Evolutionary conservation across 1,284 basidiomycete genomes (phyloP).

Genomic region (Moesziomyces parantarcticus): DNA sequence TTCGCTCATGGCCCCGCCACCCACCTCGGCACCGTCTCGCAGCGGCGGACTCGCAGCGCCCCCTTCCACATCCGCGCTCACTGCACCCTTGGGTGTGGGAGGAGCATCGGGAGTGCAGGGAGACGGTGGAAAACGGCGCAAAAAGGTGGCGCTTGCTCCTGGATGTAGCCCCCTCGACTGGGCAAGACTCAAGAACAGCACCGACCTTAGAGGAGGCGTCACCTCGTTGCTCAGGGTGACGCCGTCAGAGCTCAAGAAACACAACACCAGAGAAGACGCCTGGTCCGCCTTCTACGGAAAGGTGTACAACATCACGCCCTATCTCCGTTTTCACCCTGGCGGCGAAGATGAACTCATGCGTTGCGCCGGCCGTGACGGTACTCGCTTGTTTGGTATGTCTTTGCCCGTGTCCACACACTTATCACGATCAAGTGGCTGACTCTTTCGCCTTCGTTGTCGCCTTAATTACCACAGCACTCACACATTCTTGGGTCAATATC

Average conservation of each 20-base stretch:
- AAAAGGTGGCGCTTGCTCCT: slow-evolving; percentile 87
- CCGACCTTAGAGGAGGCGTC: slow-evolving; percentile 47
- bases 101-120: slow-evolving; percentile 45
- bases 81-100: slow-evolving; percentile 52
- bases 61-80: slow-evolving; percentile 53
- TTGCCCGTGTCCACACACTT: background rate
- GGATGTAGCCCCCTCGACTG: slow-evolving; percentile 94
- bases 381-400: slow-evolving; percentile 85
- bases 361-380: slow-evolving; percentile 93
- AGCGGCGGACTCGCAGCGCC: slow-evolving; percentile 42
- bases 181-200: slow-evolving; percentile 83
- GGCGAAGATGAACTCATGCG: slow-evolving; percentile 94
- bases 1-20: slow-evolving; percentile 41
- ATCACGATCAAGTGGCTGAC: background rate
- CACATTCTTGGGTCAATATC: slow-evolving; percentile 89
- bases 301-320: slow-evolving; percentile 96
- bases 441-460: background rate
- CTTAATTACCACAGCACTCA: slow-evolving; percentile 57
- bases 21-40: slow-evolving; percentile 36
- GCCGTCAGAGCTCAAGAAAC: slow-evolving; percentile 82
- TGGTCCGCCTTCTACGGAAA: slow-evolving; percentile 93
- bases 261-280: slow-evolving; percentile 85
- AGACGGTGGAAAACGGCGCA: slow-evolving; percentile 26
- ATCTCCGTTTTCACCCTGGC: slow-evolving; percentile 91
- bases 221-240: slow-evolving; percentile 76